These are phyloP conservation scores for Claviceps maximensis DNA, from an alignment of 2,329 filamentous ascomycete species.

Conservation along the genomic window DNA sequence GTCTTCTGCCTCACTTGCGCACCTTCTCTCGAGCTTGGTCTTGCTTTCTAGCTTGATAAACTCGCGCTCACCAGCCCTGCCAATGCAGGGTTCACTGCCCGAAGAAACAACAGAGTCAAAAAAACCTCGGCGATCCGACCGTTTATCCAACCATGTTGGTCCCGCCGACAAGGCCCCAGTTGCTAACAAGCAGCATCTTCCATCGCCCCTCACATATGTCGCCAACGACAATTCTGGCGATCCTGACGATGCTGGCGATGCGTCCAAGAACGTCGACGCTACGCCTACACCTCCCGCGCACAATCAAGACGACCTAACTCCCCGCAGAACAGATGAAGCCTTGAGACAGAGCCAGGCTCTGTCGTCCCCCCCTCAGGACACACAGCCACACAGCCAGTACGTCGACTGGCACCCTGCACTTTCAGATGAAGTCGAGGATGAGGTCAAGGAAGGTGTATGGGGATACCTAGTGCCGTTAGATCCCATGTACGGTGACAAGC, in stretches of 20 bases:
- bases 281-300: slow-evolving; percentile 58
- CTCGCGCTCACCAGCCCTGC: slow-evolving; percentile 12
- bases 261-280: slow-evolving; percentile 52
- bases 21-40: slow-evolving; percentile 5
- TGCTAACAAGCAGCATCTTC: slow-evolving; percentile 54
- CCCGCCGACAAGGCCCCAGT: slow-evolving; percentile 45
- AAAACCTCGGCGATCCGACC: slow-evolving; percentile 70
- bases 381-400: slow-evolving; percentile 54
- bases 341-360: slow-evolving; percentile 31
- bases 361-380: slow-evolving; percentile 52
- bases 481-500: slow-evolving; percentile 52
- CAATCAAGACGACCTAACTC: slow-evolving; percentile 39
- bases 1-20: slow-evolving; percentile 11
- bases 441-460: slow-evolving; percentile 79
- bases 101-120: slow-evolving; percentile 57
- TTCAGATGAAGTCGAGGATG: slow-evolving; percentile 73
- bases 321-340: slow-evolving; percentile 36
- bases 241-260: slow-evolving; percentile 49
- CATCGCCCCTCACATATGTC: slow-evolving; percentile 63
- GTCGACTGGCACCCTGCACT: slow-evolving; percentile 58
- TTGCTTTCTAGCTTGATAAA: slow-evolving; percentile 5
- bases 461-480: slow-evolving; percentile 83
- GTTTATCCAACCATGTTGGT: slow-evolving; percentile 33
- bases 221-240: slow-evolving; percentile 43
- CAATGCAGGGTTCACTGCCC: slow-evolving; percentile 49